Evolutionary conservation across 768 basidiomycete species (phyloP).

Genomic region (Pleurotus ostreatus): DNA sequence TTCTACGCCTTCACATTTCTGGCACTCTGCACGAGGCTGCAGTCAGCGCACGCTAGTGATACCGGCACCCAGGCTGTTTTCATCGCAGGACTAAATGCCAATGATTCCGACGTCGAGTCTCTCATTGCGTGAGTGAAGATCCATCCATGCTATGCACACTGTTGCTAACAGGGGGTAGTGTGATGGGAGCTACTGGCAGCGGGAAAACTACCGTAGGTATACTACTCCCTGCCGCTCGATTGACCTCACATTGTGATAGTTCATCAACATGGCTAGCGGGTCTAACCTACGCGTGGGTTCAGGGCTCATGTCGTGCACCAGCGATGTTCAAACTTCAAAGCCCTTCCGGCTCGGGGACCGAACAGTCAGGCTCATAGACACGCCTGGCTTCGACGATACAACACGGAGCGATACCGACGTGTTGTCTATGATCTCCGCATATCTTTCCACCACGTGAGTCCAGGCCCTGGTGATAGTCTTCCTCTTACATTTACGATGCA

Average conservation of each 20-base stretch:
- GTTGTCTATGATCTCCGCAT: conserved; percentile 33
- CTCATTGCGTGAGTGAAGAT: too few species aligned
- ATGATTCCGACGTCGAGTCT: too few species aligned
- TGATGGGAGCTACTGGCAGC: conserved; percentile 16
- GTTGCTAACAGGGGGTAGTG: background rate
- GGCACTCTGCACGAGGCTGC: too few species aligned
- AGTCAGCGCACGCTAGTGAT: too few species aligned
- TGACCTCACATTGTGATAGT: conserved; percentile 19
- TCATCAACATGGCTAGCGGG: conserved; percentile 37
- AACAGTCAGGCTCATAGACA: conserved; percentile 34
- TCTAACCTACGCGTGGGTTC: conserved; percentile 22
- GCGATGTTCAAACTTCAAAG: conserved; percentile 23
- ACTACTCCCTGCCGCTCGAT: background rate
- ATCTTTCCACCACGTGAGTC: conserved; percentile 21
- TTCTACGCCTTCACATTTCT: too few species aligned
- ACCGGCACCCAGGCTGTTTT: too few species aligned
- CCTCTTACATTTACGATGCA: conserved; percentile 11
- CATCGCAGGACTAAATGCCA: too few species aligned
- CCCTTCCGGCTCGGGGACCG: conserved; percentile 25
- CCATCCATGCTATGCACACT: too few species aligned
- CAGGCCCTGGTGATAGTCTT: background rate
- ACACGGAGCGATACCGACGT: conserved; percentile 29
- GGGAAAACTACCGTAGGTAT: conserved; percentile 15
- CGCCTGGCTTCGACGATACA: conserved; percentile 34
- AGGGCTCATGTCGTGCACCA: conserved; percentile 33